Base-by-base conservation (phyloP, 345 rosid species). In the Citrus sp. region DNA sequence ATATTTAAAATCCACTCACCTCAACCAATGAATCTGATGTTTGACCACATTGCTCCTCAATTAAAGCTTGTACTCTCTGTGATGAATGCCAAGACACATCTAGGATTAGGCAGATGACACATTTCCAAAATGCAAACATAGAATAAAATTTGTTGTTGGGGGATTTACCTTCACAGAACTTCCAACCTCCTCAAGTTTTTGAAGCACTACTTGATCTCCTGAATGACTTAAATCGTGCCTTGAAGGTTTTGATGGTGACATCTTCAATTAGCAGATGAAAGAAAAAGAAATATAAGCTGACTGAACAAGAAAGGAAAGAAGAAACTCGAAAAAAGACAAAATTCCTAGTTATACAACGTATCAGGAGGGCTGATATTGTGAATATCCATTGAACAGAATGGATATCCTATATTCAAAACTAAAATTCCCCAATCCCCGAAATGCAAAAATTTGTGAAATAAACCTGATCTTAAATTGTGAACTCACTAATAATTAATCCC, bases 131-230 rank as follows among this genome's bases (percentile, higher is more conserved):
- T n/a, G 30, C 6, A 66, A 70, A 76, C 51, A 40, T 12, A 42
- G 2, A 2, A 38, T 38, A 74, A 35, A 74, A 61, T 30, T 28
- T 40, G 27, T 40, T 25, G 61, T 62, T 51, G 59, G 35, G 35
- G 46, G 67, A 25, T 55, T 74, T 79, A 91, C 94, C 90, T 89
- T 89, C 79, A 91, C 86, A 72, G 90, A 85, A 63, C 81, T 84
- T 79, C 90, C 92, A 79, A 91, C 86, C 82, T 91, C 94, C 51
- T 89, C 92, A 9, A 91, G 84, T 77, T 89, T 91, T 67, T 88
- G 92, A 72, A 91, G 80, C 56, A 91, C 74, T 38, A 79, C 60
- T 21, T 83, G 69, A 79, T 88, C 90, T 73, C 87, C 89, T 40
- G 86, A 56, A 72, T 72, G 70, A 72, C 78, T 28, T n/a, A 64